A percentile compares a stretch with the other conserved stretches of the same genome.
Evolutionary conservation across 768 basidiomycete genomes (phyloP).

Genomic region (Saitozyma podzolica): DNA sequence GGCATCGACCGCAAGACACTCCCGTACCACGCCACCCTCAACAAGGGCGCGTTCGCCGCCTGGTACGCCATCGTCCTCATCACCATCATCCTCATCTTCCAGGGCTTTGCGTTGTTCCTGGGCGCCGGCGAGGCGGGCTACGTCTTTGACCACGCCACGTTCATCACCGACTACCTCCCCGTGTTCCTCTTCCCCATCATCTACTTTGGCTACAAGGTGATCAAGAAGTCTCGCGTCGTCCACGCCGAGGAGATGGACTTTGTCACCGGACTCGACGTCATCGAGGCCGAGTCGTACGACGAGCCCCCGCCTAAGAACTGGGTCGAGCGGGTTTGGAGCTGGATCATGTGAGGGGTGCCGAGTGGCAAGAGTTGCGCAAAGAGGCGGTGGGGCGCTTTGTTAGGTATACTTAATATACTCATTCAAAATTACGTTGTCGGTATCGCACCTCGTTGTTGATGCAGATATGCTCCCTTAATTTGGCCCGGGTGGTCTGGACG

Average conservation of each 20-base stretch:
- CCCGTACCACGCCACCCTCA: slow-evolving; percentile 65
- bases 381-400: too few species aligned
- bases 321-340: slow-evolving; percentile 70
- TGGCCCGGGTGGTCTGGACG: too few species aligned
- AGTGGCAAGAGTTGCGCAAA: too few species aligned
- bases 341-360: slow-evolving; percentile 63
- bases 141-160: slow-evolving; percentile 63
- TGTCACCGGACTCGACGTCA: slow-evolving; percentile 65
- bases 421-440: too few species aligned
- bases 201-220: slow-evolving; percentile 64
- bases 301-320: slow-evolving; percentile 65
- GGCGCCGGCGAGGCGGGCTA: slow-evolving; percentile 33
- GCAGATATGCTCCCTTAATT: too few species aligned
- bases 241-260: slow-evolving; percentile 79
- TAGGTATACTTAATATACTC: too few species aligned
- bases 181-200: slow-evolving; percentile 63
- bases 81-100: slow-evolving; percentile 51
- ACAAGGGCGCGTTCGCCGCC: slow-evolving; percentile 56
- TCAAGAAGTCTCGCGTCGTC: slow-evolving; percentile 58
- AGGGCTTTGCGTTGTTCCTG: slow-evolving; percentile 58
- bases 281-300: slow-evolving; percentile 63
- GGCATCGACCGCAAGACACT: slow-evolving; percentile 70
- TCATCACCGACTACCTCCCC: slow-evolving; percentile 76
- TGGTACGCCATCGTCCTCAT: slow-evolving; percentile 51
- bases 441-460: too few species aligned